Evolutionary conservation across 2,329 filamentous ascomycete genomes (phyloP), one percentile per base, ranked within the genome.

Genomic region (Fusarium chuoi): DNA sequence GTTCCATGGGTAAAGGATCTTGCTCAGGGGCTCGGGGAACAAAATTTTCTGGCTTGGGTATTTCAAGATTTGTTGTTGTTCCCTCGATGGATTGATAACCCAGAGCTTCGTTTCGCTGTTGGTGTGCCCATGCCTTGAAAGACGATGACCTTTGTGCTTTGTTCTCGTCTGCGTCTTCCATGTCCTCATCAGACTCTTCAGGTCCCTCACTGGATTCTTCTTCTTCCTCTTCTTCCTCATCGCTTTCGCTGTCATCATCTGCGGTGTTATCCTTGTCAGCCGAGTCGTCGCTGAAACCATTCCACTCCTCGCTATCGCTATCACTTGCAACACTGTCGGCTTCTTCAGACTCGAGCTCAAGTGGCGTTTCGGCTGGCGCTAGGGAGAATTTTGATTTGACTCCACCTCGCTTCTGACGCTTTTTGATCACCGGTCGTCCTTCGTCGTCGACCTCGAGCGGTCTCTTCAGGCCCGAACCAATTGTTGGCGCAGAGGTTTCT

Each of bases 71-170:
- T 13, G 83, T 82, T 35, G 85, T 81, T n/a, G 78, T 82, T 39
- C 82, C 81, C 18, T 86, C 83, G 42, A 83, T 82, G 6, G 88
- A 85, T 65, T 87, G 75, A 75, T 89, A 91, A 0, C 95, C 95
- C 38, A 97, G 85, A 9, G 93, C 92, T 77, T 96, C 89, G 77
- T 98, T 98, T 65, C 95, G 89, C 82, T 96, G 93, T 77, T 94
- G 90, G 36, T 92, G 91, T 26, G 96, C 96, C 96, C 96, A 99
- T 6, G 92, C 89, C 82, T 98, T 98, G 87, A 99, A 99, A 1
- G 94, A 94, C 5, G 89, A 90, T 12, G 83, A 81, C 81, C 68
- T 83, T 74, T 82, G 80, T 22, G 79, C 77, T 52, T 80, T 78
- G 39, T 73, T 73, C 26, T 76, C 77, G 15, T 76, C 15, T 13